Evolutionary conservation across 352 stramenopile genomes (phyloP).

Genomic region (Blastocystis hominis): DNA sequence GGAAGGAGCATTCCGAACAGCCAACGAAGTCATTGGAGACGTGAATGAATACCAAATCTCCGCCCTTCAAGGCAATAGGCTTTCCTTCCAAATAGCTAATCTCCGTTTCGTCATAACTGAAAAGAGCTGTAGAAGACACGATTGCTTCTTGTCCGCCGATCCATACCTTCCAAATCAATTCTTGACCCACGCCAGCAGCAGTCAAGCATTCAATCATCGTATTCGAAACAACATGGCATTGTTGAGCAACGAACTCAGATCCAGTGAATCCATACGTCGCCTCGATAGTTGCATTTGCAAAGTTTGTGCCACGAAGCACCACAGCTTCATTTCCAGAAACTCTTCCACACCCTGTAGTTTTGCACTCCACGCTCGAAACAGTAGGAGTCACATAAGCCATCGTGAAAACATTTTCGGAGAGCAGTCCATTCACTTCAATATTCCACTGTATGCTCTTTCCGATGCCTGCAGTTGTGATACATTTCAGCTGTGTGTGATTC

Average conservation of each 20-base stretch:
- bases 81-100: background rate
- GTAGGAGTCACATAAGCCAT: background rate
- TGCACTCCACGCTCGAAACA: background rate
- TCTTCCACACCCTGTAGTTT: background rate
- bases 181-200: background rate
- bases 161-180: background rate
- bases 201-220: background rate
- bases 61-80: background rate
- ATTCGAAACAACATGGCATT: background rate
- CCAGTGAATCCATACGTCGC: conserved; percentile 20
- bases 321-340: background rate
- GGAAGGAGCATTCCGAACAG: background rate
- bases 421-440: background rate
- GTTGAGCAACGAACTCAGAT: background rate
- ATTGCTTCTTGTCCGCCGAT: background rate
- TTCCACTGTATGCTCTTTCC: background rate
- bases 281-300: background rate
- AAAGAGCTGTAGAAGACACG: background rate
- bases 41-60: background rate
- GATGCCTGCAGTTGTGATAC: background rate
- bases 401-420: background rate
- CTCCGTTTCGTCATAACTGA: background rate
- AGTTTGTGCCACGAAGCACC: background rate
- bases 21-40: conserved; percentile 20
- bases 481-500: conserved; percentile 15